These are phyloP conservation scores for Linum usitatissimum DNA, from an alignment of 345 rosid genomes.

Conservation along the genomic window DNA sequence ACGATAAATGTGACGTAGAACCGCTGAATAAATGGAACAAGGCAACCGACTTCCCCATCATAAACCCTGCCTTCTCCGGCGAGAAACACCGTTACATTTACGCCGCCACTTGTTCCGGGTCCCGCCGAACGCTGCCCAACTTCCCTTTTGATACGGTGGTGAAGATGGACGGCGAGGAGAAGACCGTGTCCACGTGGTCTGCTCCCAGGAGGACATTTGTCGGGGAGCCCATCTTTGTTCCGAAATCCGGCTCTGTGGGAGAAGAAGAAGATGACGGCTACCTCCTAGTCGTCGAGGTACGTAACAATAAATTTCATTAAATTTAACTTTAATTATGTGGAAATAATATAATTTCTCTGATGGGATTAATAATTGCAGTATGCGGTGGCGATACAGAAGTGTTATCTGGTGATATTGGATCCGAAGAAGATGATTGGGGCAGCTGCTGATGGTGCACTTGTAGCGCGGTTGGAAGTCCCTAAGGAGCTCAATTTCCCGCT, in stretches of 20 bases:
- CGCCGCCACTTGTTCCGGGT: constrained; percentile 58
- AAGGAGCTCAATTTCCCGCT: constrained; percentile 67
- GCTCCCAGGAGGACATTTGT: constrained; percentile 53
- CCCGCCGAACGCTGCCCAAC: constrained; percentile 51
- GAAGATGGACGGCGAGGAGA: constrained; percentile 37
- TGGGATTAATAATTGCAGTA: too few relatives aligned
- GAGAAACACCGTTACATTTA: constrained; percentile 34
- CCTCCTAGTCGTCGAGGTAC: constrained; percentile 79
- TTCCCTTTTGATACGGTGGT: constrained; percentile 79
- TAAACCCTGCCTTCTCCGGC: constrained; percentile 64
- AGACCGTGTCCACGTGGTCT: constrained; percentile 40
- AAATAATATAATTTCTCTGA: too few relatives aligned
- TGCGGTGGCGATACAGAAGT: constrained; percentile 73
- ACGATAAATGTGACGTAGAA: constrained; percentile 39
- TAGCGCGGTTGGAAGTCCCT: constrained; percentile 71
- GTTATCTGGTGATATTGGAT: constrained; percentile 65
- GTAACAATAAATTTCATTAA: too few relatives aligned
- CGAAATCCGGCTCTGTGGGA: constrained; percentile 17
- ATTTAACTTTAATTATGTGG: too few relatives aligned
- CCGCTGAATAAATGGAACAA: constrained; percentile 45
- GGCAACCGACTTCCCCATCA: constrained; percentile 62
- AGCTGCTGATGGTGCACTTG: constrained; percentile 47
- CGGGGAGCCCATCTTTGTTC: constrained; percentile 79
- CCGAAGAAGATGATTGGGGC: constrained; percentile 70
- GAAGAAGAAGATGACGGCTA: constrained; percentile 70